Evolutionary conservation across 2,329 filamentous ascomycete genomes (phyloP), one percentile per base, ranked within the genome.

Genomic region (Xylariaceae sp.): DNA sequence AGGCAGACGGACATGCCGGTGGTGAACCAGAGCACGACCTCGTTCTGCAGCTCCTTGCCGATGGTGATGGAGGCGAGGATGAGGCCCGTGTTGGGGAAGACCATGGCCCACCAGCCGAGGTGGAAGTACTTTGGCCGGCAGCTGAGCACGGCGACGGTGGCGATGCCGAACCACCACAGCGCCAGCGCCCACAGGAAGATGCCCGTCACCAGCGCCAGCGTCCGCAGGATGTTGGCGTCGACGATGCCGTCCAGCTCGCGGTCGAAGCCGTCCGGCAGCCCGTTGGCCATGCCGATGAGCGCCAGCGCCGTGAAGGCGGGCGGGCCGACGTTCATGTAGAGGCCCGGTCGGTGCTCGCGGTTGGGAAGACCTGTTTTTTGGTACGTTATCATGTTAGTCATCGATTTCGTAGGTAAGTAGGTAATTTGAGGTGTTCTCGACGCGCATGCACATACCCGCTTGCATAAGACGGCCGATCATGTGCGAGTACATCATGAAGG

Each of bases 291-390:
- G 30, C 80, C 80, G 23, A 86, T 72, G 24, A 85, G 64, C 0
- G 81, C 80, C 11, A 85, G 61, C 1, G 75, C 76, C 1, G 81
- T 86, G 61, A 84, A 86, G 1, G 77, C 71, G 1, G 80, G 80
- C 2, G 82, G 80, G 0, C 82, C 82, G n/a, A 85, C 81, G 39
- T 77, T 80, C 63, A 86, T 85, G 62, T 83, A 86, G 52, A 86
- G 72, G 1, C 75, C 80, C 0, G 81, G 77, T 32, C 81, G 65
- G 40, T 80, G 76, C 47, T 82, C 76, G 5, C 72, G 64, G 43
- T 64, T 57, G 0, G 80, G 80, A 12, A 84, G 66, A 2, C 80
- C 74, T 46, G 38, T 28, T 31, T 7, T 31, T 7, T 22, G 33
- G 32, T 36, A 36, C 39, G 32, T 25, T 27, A 26, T 23, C 12